A percentile compares a stretch with the other conserved stretches of the same genome.
These are phyloP conservation scores for Lepidium aucheri DNA, from an alignment of 345 rosid species.

Conservation along the genomic window DNA sequence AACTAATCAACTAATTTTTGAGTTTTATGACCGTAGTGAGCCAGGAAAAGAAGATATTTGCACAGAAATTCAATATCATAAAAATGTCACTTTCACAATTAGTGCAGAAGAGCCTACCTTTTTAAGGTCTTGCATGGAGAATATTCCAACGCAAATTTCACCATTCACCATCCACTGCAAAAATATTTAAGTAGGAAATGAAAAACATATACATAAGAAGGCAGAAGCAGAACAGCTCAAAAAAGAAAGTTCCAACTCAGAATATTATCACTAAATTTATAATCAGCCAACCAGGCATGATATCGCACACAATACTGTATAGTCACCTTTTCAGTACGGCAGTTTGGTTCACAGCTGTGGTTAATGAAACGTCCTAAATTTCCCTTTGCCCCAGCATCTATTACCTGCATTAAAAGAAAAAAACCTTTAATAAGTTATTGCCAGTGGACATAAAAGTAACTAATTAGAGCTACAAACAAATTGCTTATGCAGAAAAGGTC, in stretches of 20 bases:
- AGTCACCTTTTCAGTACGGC: slow-evolving; percentile 95
- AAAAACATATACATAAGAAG: slow-evolving; percentile 1
- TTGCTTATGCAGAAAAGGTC: background rate
- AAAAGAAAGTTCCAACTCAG: background rate
- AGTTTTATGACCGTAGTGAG: background rate
- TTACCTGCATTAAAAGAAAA: slow-evolving; percentile 51
- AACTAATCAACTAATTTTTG: background rate
- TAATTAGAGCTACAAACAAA: background rate
- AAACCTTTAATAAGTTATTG: background rate
- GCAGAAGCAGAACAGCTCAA: slow-evolving; percentile 2
- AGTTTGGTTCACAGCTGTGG: slow-evolving; percentile 98
- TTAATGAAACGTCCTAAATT: slow-evolving; percentile 96
- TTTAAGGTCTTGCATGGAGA: slow-evolving; percentile 79
- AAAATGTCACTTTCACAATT: background rate
- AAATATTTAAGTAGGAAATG: slow-evolving; percentile 14
- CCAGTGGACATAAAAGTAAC: background rate
- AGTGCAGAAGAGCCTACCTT: slow-evolving; percentile 43
- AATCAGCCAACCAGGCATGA: background rate
- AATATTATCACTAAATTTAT: background rate
- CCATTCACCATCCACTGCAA: slow-evolving; percentile 99
- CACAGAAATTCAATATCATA: background rate
- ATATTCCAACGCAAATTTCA: slow-evolving; percentile 93
- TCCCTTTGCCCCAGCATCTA: slow-evolving; percentile 93
- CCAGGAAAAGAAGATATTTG: background rate
- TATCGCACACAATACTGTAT: background rate